Base-by-base conservation (phyloP, 2,329 filamentous ascomycete species). In the Penicillium psychrosexuale region DNA sequence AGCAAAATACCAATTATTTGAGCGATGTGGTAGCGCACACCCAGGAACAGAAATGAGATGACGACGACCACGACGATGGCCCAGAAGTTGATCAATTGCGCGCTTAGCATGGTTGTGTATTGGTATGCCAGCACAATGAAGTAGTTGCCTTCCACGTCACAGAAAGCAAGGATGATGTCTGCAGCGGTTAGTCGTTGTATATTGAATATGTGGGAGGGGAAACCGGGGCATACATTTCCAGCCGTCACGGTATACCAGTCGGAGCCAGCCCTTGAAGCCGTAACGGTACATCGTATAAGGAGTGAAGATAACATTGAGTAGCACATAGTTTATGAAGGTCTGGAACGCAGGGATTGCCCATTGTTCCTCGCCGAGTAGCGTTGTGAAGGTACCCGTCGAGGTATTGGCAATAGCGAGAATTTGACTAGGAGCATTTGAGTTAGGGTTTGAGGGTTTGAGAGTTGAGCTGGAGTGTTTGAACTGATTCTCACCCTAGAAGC, bases 81-180 rank as follows among this genome's bases (percentile, higher is more conserved):
- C 93, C 93, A 97, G 78, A 97, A 97, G 81, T 97, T 97, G 77
- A 99, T 91, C 49, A 99, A 83, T 80, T 97, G 92, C 15, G 91
- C 91, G 19, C 89, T 94, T 46, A 97, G 82, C 65, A 97, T 88
- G 67, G 92, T 97, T 51, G 93, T 96, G 79, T 95, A 86, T 56
- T 88, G 83, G 78, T 97, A 99, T 5, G 93, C 94, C 47, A 97
- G 82, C 47, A 99, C 93, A 67, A 92, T 92, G 72, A 97, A 97
- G 80, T 97, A 99, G 77, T 99, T 99, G 58, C 94, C 94, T 76
- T 97, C 84, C 47, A 97, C 93, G 70, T 99, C 94, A 64, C 94
- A 83, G 74, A 97, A 97, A 49, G 89, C 86, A 58, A 99, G 84
- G 73, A 97, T 90, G 66, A 96, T 82, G 77, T 95, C 77, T 80